phyloP scores from a whole-genome alignment of 2,329 filamentous ascomycete species.

The Cladobotryum protrusum region DNA sequence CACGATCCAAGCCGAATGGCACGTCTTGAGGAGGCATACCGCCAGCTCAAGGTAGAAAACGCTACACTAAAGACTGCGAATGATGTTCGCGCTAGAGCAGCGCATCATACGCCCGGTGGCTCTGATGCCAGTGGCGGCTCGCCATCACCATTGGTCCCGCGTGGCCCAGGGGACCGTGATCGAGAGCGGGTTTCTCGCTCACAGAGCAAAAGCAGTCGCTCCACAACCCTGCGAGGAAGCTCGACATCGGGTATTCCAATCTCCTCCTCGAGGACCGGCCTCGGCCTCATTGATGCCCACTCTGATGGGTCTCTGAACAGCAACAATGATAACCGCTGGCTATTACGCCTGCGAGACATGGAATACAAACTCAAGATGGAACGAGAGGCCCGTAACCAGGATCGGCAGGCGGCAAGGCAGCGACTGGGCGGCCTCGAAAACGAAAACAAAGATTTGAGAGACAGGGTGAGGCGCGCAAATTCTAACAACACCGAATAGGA shows the following conservation, averaged over 20 bases:
- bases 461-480: slow-evolving; percentile 46
- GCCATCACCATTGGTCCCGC: slow-evolving; percentile 49
- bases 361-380: slow-evolving; percentile 87
- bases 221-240: slow-evolving; percentile 26
- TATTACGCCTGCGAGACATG: slow-evolving; percentile 77
- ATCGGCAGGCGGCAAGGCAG: slow-evolving; percentile 76
- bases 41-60: slow-evolving; percentile 58
- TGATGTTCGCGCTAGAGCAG: slow-evolving; percentile 49
- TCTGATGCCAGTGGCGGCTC: slow-evolving; percentile 37
- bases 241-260: slow-evolving; percentile 23
- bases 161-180: slow-evolving; percentile 43
- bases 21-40: slow-evolving; percentile 55
- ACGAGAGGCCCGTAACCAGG: slow-evolving; percentile 75
- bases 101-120: slow-evolving; percentile 35
- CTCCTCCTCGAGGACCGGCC: slow-evolving; percentile 12
- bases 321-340: slow-evolving; percentile 66
- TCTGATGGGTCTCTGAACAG: slow-evolving; percentile 9
- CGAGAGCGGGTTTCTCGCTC: slow-evolving; percentile 32
- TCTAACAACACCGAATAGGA: slow-evolving; percentile 20
- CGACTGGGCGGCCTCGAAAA: slow-evolving; percentile 68
- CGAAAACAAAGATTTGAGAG: slow-evolving; percentile 65
- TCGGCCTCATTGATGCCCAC: slow-evolving; percentile 8
- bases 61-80: slow-evolving; percentile 61
- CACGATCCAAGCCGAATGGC: slow-evolving; percentile 42
- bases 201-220: slow-evolving; percentile 23